Conservation (phyloP, 2,329 filamentous ascomycete genomes). For the Thermoascus crustaceus region DNA sequence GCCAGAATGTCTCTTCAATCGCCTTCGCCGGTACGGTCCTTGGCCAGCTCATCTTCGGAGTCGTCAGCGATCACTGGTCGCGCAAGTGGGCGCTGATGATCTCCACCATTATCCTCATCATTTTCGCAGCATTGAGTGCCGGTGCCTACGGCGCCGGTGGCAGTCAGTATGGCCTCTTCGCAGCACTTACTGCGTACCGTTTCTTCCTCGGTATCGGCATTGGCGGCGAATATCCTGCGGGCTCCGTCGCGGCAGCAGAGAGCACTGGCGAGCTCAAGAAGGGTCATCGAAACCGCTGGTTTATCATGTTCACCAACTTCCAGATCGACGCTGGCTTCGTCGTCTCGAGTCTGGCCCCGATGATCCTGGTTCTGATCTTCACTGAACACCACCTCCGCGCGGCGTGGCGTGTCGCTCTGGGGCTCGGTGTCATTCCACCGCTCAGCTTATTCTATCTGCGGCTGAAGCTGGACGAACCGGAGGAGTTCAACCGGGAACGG, state of each 20-base stretch:
- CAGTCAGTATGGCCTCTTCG: slow-evolving; percentile 62
- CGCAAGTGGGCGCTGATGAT: slow-evolving; percentile 72
- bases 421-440: slow-evolving; percentile 70
- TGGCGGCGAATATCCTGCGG: slow-evolving; percentile 50
- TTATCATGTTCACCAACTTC: slow-evolving; percentile 80
- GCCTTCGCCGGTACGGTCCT: slow-evolving; percentile 81
- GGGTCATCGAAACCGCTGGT: slow-evolving; percentile 83
- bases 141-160: slow-evolving; percentile 69
- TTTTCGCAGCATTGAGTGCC: slow-evolving; percentile 73
- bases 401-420: slow-evolving; percentile 76
- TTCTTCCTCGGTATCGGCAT: slow-evolving; percentile 80
- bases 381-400: slow-evolving; percentile 57
- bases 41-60: slow-evolving; percentile 74
- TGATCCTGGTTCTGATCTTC: slow-evolving; percentile 53
- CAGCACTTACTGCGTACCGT: slow-evolving; percentile 70
- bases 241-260: slow-evolving; percentile 76
- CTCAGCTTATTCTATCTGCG: slow-evolving; percentile 63
- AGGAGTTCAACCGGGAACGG: slow-evolving; percentile 63
- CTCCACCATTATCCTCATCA: slow-evolving; percentile 72
- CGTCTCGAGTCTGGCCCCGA: slow-evolving; percentile 68
- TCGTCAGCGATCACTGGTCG: slow-evolving; percentile 73
- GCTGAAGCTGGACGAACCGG: slow-evolving; percentile 66
- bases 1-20: slow-evolving; percentile 69
- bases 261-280: slow-evolving; percentile 71
- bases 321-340: slow-evolving; percentile 84